A percentile compares a stretch with the other conserved stretches of the same genome.
These are phyloP conservation scores for Venturia oleaginea DNA, from an alignment of 2,329 filamentous ascomycete species.

Conservation along the genomic window DNA sequence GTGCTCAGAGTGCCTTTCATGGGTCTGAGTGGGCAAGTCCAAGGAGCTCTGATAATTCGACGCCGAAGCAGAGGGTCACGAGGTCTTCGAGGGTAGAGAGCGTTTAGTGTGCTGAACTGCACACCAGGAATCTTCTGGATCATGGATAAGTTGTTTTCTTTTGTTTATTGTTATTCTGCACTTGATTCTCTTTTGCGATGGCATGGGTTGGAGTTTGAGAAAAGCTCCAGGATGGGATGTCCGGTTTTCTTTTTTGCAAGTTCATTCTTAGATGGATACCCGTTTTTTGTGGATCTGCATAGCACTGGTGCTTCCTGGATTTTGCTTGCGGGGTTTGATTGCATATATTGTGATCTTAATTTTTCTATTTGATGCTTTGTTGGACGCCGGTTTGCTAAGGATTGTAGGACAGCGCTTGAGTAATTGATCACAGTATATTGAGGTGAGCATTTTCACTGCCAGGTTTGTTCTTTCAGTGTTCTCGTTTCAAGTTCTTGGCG, in stretches of 20 bases:
- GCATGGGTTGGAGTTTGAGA: neutral
- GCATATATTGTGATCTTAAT: neutral
- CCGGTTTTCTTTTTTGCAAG: neutral
- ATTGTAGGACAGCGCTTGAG: neutral
- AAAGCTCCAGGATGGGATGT: neutral
- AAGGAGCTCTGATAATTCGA: neutral
- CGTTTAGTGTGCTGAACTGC: neutral
- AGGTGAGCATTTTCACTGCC: neutral
- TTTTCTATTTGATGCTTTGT: neutral
- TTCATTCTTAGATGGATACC: neutral
- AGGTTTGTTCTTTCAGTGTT: too few species aligned
- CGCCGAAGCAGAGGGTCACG: neutral
- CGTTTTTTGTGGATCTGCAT: neutral
- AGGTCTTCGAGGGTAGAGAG: neutral
- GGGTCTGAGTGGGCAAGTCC: constrained; percentile 1
- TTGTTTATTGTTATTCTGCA: neutral
- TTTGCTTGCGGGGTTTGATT: neutral
- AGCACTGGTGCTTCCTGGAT: neutral
- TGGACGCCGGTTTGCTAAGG: neutral
- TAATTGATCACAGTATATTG: neutral
- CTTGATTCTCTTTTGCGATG: neutral
- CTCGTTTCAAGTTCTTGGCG: too few species aligned
- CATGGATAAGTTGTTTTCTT: neutral
- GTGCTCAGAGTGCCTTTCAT: constrained; percentile 1
- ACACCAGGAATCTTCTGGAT: neutral